A percentile compares a stretch with the other conserved stretches of the same genome.
Evolutionary conservation across 192 early-diverging fungal genomes (phyloP).

Genomic region (Phycomyces nitens): DNA sequence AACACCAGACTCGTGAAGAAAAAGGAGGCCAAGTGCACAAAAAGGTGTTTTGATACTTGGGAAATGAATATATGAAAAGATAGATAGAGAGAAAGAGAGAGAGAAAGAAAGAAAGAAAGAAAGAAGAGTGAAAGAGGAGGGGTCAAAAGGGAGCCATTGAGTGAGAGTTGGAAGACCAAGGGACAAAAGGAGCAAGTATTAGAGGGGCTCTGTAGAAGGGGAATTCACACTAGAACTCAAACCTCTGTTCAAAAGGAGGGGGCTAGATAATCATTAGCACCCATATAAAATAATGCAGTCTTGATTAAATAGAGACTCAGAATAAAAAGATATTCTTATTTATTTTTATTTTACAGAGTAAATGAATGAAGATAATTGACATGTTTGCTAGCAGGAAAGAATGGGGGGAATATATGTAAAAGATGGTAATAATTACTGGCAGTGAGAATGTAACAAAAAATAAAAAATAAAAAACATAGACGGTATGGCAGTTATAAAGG

Average conservation of each 20-base stretch:
- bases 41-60: too few species aligned
- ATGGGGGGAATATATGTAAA: background rate
- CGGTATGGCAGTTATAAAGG: too few species aligned
- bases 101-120: background rate
- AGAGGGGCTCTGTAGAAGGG: background rate
- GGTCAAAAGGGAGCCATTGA: background rate
- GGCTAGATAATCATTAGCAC: background rate
- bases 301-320: background rate
- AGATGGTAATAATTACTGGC: background rate
- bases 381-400: background rate
- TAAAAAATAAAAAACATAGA: background rate
- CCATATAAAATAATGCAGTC: too few species aligned
- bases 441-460: background rate
- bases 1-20: background rate
- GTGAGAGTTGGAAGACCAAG: slow-evolving; percentile 4
- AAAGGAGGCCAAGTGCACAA: background rate
- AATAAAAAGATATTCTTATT: slow-evolving; percentile 2
- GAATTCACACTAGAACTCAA: slow-evolving; percentile 3
- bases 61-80: background rate
- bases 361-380: too few species aligned
- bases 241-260: slow-evolving; percentile 7
- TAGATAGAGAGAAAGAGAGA: background rate
- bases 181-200: background rate
- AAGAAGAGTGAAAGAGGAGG: background rate
- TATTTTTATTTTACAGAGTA: too few species aligned